Evolutionary conservation across 2,329 filamentous ascomycete species (phyloP).

Genomic region (Trichoderma guizhouense): DNA sequence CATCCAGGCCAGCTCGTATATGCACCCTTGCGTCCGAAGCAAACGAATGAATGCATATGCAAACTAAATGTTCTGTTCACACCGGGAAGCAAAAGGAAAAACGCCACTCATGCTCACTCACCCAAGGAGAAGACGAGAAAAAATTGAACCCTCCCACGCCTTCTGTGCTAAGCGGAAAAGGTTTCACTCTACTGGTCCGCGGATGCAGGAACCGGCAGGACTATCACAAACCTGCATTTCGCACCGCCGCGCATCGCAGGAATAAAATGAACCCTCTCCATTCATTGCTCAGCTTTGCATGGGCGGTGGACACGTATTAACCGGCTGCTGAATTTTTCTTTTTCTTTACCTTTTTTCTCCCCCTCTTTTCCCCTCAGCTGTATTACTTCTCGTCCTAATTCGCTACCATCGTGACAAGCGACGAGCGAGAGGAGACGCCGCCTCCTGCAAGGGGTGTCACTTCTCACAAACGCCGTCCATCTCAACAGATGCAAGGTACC

Average conservation of each 20-base stretch:
- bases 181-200: neutral
- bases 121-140: neutral
- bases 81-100: neutral
- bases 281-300: neutral
- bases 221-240: constrained; percentile 6
- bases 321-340: neutral
- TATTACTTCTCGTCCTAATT: neutral
- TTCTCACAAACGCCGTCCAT: neutral
- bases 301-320: neutral
- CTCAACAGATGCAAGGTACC: constrained; percentile 12
- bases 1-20: neutral
- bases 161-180: neutral
- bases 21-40: constrained; percentile 4
- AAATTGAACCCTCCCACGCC: neutral
- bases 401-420: neutral
- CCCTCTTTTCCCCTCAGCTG: neutral
- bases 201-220: neutral
- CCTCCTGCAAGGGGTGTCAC: neutral
- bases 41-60: constrained; percentile 4
- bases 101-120: neutral
- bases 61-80: neutral
- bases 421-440: neutral
- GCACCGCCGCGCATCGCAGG: neutral
- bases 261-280: neutral
- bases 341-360: neutral